Evolutionary conservation across 2,329 filamentous ascomycete genomes (phyloP).

Genomic region (Ceratocystis ficicola): DNA sequence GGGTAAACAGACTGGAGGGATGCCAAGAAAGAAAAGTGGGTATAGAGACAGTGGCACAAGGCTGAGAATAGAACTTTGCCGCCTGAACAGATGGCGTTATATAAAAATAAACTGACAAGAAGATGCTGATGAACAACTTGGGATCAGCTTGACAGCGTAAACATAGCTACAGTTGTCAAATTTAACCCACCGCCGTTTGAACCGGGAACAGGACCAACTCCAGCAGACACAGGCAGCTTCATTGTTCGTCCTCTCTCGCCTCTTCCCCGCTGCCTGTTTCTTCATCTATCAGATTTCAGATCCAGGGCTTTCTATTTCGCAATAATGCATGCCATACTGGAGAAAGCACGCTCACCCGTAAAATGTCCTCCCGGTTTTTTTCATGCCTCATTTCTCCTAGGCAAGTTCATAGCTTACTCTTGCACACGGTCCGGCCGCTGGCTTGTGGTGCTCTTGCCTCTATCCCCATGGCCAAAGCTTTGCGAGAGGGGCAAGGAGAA

Average conservation of each 20-base stretch:
- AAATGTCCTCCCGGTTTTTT: background rate
- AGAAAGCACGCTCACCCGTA: background rate
- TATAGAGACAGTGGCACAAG: background rate
- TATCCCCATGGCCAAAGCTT: constrained; percentile 4
- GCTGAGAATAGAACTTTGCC: constrained; percentile 10
- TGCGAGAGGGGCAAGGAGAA: background rate
- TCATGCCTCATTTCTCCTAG: background rate
- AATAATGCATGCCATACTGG: background rate
- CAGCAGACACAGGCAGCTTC: background rate
- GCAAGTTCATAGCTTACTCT: constrained; percentile 2
- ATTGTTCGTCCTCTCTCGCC: background rate
- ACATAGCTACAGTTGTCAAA: constrained; percentile 1
- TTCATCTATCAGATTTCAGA: background rate
- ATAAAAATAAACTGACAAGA: background rate
- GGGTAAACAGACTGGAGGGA: background rate
- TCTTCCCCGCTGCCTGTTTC: background rate
- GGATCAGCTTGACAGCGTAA: background rate
- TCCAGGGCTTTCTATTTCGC: background rate
- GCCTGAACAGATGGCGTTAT: background rate
- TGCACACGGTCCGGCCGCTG: background rate
- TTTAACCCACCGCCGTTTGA: background rate
- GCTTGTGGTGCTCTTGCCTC: background rate
- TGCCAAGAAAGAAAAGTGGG: background rate
- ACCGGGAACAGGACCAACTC: background rate
- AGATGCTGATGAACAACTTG: background rate